Percentiles rank a stretch among this genome's conserved stretches.
phyloP scores from a whole-genome alignment of 2,329 filamentous ascomycete species.

The Xylariales sp. region DNA sequence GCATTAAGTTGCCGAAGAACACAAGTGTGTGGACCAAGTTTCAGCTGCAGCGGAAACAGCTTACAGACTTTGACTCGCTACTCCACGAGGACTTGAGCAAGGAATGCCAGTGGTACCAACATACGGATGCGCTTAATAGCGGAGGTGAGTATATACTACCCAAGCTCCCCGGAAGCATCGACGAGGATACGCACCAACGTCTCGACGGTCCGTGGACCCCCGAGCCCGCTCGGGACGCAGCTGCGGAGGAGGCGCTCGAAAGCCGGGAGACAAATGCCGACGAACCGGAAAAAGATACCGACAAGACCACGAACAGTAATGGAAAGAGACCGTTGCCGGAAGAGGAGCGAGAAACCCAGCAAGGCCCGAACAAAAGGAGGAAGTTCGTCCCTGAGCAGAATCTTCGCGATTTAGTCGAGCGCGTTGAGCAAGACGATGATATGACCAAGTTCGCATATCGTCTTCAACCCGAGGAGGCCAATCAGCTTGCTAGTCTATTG shows the following conservation, averaged over 20 bases:
- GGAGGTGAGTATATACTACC: neutral
- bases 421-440: constrained; percentile 17
- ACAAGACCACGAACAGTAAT: neutral
- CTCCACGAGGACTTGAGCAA: constrained; percentile 32
- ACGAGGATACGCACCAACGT: constrained; percentile 2
- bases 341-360: neutral
- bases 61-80: constrained; percentile 22
- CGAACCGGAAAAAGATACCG: neutral
- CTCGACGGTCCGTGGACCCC: constrained; percentile 19
- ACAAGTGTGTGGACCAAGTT: constrained; percentile 18
- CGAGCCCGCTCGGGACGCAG: neutral
- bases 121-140: constrained; percentile 9
- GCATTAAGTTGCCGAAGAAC: constrained; percentile 23
- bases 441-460: constrained; percentile 26
- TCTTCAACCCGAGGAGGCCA: constrained; percentile 25
- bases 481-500: constrained; percentile 18
- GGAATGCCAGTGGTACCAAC: constrained; percentile 26
- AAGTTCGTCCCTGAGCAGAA: constrained; percentile 15
- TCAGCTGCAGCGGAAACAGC: constrained; percentile 8
- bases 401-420: constrained; percentile 22
- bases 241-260: neutral
- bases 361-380: constrained; percentile 8
- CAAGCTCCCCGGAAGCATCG: neutral
- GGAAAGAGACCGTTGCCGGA: constrained; percentile 8
- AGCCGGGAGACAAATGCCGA: neutral